phyloP scores from a whole-genome alignment of 805 yeast genomes.

The Saccharomycopsis amapae region DNA sequence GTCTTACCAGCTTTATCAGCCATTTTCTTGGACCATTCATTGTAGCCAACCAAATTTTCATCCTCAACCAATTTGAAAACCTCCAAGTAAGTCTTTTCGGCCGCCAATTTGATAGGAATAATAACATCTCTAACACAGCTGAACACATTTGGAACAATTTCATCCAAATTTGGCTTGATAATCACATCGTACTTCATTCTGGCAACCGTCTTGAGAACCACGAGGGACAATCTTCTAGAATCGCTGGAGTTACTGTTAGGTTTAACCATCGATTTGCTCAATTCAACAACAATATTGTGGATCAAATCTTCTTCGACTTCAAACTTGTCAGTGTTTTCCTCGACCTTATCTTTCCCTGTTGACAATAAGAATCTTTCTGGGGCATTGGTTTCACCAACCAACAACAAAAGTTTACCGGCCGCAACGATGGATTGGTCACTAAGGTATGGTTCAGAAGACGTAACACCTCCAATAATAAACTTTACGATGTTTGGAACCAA shows the following conservation, averaged over 20 bases:
- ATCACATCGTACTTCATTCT: conserved; percentile 47
- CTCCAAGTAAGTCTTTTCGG: conserved; percentile 80
- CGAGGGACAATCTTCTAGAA: conserved; percentile 71
- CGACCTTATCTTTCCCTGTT: conserved; percentile 18
- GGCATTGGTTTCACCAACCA: conserved; percentile 36
- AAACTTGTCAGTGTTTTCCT: conserved; percentile 27
- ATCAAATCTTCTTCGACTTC: conserved; percentile 38
- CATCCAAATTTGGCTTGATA: conserved; percentile 46
- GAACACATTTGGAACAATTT: conserved; percentile 67
- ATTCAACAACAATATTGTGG: conserved; percentile 38
- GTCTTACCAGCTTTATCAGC: conserved; percentile 30
- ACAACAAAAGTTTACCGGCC: conserved; percentile 68
- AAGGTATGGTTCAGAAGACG: conserved; percentile 42
- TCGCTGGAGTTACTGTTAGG: conserved; percentile 64
- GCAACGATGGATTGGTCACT: conserved; percentile 76
- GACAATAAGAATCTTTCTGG: conserved; percentile 25
- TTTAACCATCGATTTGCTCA: conserved; percentile 41
- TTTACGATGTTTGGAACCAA: conserved; percentile 42
- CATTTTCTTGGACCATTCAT: conserved; percentile 49
- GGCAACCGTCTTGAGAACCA: conserved; percentile 67
- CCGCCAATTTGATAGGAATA: conserved; percentile 89
- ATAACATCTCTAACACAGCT: conserved; percentile 78
- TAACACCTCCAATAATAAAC: conserved; percentile 40
- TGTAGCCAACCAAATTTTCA: conserved; percentile 43
- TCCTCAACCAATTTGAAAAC: conserved; percentile 70